A percentile compares a stretch with the other conserved stretches of the same genome.
These are phyloP conservation scores for Pseudozyma thailandica DNA, from an alignment of 1,284 basidiomycete genomes.

Conservation along the genomic window DNA sequence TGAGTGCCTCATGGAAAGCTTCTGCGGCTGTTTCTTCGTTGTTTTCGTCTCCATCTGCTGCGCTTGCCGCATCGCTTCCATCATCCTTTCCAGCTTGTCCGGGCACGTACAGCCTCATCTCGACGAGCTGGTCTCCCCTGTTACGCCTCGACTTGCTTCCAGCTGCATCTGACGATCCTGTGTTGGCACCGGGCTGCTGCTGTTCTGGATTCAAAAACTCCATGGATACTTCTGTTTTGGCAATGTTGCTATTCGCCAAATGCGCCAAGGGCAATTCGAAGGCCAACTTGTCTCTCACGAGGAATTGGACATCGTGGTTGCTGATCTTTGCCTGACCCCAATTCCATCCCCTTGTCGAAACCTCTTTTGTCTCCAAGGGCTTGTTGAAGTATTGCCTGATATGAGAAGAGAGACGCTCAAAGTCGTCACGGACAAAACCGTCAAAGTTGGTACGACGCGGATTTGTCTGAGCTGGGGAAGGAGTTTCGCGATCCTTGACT, in stretches of 20 bases:
- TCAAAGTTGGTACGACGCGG: conserved; percentile 82
- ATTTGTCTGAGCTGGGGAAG: conserved; percentile 40
- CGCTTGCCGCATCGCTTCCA: conserved; percentile 72
- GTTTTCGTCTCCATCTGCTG: conserved; percentile 70
- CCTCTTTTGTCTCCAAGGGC: conserved; percentile 85
- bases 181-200: conserved; percentile 66
- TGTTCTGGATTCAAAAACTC: conserved; percentile 78
- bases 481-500: conserved; percentile 74
- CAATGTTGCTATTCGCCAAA: conserved; percentile 97
- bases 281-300: conserved; percentile 86
- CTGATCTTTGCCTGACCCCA: conserved; percentile 78
- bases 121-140: conserved; percentile 79
- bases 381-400: conserved; percentile 78
- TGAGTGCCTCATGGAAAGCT: conserved; percentile 94
- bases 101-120: conserved; percentile 96
- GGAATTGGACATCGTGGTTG: conserved; percentile 87
- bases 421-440: conserved; percentile 86
- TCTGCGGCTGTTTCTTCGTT: conserved; percentile 84
- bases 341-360: conserved; percentile 95
- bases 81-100: conserved; percentile 74
- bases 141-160: conserved; percentile 49
- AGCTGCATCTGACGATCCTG: conserved; percentile 56
- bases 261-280: conserved; percentile 89
- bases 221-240: conserved; percentile 94
- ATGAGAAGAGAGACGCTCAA: conserved; percentile 66